These are phyloP conservation scores for Cerrena zonata DNA, from an alignment of 1,284 basidiomycete genomes.

Conservation along the genomic window DNA sequence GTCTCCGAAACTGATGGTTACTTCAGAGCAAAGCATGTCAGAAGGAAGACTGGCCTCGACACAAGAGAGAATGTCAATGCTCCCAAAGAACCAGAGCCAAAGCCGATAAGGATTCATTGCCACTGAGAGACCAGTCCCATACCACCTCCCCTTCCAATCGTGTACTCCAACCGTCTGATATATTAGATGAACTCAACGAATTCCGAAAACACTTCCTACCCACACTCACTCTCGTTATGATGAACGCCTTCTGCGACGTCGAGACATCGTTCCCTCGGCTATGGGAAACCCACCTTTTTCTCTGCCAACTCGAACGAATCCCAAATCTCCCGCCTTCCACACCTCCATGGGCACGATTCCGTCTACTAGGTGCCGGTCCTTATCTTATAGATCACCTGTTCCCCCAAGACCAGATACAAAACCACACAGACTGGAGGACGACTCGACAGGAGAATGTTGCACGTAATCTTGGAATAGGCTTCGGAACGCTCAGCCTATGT, in stretches of 20 bases:
- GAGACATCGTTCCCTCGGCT: background rate
- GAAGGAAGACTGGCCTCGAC: background rate
- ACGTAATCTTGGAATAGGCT: background rate
- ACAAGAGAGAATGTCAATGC: background rate
- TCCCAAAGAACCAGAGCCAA: background rate
- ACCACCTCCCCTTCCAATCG: background rate
- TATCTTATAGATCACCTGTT: background rate
- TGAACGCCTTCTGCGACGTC: background rate
- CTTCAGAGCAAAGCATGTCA: background rate
- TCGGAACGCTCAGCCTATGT: background rate
- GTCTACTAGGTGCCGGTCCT: background rate
- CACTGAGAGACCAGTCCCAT: background rate
- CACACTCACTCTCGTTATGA: background rate
- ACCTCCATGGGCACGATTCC: background rate
- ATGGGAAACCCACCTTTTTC: background rate
- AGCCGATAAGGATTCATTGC: background rate
- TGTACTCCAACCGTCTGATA: background rate
- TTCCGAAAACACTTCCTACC: slow-evolving; percentile 1
- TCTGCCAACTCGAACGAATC: background rate
- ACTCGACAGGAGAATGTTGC: background rate
- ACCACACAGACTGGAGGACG: background rate
- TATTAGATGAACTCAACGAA: background rate
- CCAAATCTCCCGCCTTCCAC: background rate
- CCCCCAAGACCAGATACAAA: background rate
- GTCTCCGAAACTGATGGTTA: background rate